These are phyloP conservation scores for Pyrus hybrid DNA, from an alignment of 331 rosid genomes.

Conservation along the genomic window DNA sequence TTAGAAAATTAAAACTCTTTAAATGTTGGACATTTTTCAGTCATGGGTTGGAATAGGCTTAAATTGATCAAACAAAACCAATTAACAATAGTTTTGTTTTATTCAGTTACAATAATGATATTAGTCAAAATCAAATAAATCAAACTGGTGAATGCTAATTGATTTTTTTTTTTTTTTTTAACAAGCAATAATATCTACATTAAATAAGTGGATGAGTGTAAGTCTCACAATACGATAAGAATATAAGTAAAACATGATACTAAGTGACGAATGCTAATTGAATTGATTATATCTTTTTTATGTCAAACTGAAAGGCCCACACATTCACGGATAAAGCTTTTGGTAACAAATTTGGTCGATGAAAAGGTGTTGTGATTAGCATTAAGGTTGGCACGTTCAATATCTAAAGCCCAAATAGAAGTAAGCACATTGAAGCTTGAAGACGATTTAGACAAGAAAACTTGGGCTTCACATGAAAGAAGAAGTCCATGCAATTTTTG, in stretches of 20 bases:
- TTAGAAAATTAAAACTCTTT: neutral
- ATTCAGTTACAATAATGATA: neutral
- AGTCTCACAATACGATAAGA: too few species aligned
- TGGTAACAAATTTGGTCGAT: neutral
- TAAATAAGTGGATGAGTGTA: rapidly evolving
- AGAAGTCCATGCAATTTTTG: neutral
- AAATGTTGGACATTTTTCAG: neutral
- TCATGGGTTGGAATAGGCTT: neutral
- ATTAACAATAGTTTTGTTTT: neutral
- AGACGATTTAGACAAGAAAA: neutral
- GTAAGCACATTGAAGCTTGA: neutral
- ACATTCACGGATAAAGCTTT: neutral
- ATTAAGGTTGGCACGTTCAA: neutral
- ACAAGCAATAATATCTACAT: too few species aligned
- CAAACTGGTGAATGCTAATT: neutral
- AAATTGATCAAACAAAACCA: rapidly evolving
- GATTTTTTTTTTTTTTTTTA: too few species aligned
- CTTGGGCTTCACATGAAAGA: neutral
- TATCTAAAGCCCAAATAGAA: neutral
- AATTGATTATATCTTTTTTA: too few species aligned
- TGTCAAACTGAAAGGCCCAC: too few species aligned
- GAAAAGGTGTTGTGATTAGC: neutral
- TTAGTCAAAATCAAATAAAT: neutral
- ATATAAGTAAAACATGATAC: too few species aligned
- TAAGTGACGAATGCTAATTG: too few species aligned